Base-by-base conservation (phyloP, 1,284 basidiomycete genomes). In the Ceratobasidium sp. region DNA sequence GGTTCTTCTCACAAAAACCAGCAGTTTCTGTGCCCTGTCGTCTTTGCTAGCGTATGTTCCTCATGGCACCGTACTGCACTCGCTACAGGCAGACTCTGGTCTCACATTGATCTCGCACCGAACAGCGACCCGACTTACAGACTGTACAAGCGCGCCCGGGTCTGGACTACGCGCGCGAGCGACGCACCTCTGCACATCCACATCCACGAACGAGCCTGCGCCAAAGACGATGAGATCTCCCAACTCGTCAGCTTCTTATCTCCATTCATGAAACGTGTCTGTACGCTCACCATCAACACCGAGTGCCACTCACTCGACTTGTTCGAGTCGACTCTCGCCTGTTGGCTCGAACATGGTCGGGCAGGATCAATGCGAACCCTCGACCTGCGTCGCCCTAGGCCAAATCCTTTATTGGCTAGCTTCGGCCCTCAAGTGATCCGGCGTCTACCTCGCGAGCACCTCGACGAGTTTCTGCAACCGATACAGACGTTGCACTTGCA, bases 251-350 rank as follows among this genome's bases (percentile, higher is more conserved):
- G 46, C 3, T 66, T 66, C 39, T 28, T 76, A 12, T 40, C 46
- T 23, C 72, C 51, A 3, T 10, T 55, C 40, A 66, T 75, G 61
- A 40, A 46, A 49, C 72, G 56, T 3, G 15, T 76, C 6, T 56
- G 51, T 39, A 66, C 61, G 10, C 20, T 76, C 20, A 44, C 63
- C 33, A 23, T 66, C 15, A 49, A 66, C 20, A 51, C 61, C 39
- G 63, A 66, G 39, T 66, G 61, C 23, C 28, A 76, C 56, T 49
- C 71, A 13, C 49, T 64, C 18, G 71, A 75, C 6, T 66, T 76
- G 39, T 76, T 76, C 73, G 61, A 76, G 51, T 28, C 63, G 12
- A 26, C 64, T 6, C 40, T 76, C 5, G 73, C 20, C 6, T 66
- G 61, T 40, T 76, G 73, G 63, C 44, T 76, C 33, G 49, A 44